Evolutionary conservation across 2,329 filamentous ascomycete species (phyloP).

Genomic region (Stemphylium beticola): DNA sequence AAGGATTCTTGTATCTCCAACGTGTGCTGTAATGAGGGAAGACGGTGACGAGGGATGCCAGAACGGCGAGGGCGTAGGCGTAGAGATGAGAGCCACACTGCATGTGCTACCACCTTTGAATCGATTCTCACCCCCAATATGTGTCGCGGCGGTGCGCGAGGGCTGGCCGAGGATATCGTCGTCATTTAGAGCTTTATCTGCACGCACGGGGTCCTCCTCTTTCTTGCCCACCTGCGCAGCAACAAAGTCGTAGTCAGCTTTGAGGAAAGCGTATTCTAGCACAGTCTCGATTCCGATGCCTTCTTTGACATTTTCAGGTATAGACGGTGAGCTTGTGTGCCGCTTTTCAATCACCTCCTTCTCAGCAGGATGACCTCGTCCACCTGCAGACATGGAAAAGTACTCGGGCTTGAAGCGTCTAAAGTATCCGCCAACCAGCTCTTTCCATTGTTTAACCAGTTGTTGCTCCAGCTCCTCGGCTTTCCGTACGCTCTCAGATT

Average conservation of each 20-base stretch:
- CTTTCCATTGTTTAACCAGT: constrained; percentile 78
- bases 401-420: constrained; percentile 83
- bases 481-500: constrained; percentile 60
- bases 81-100: constrained; percentile 87
- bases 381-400: constrained; percentile 63
- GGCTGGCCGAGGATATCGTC: constrained; percentile 80
- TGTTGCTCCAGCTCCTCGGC: constrained; percentile 72
- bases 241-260: constrained; percentile 93
- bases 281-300: constrained; percentile 74
- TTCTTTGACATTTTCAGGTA: constrained; percentile 35
- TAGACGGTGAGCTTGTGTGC: constrained; percentile 29
- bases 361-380: constrained; percentile 45
- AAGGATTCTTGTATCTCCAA: constrained; percentile 90
- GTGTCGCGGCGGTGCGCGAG: constrained; percentile 50
- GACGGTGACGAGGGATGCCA: constrained; percentile 91
- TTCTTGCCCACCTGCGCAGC: constrained; percentile 84
- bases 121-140: constrained; percentile 76
- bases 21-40: constrained; percentile 85
- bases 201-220: constrained; percentile 70
- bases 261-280: constrained; percentile 89
- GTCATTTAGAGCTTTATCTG: constrained; percentile 81
- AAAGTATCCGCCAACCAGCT: constrained; percentile 92
- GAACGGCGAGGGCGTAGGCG: constrained; percentile 87
- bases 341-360: constrained; percentile 38
- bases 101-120: constrained; percentile 96